phyloP scores from a whole-genome alignment of 106 monocot species.

The Posidonia australis region DNA sequence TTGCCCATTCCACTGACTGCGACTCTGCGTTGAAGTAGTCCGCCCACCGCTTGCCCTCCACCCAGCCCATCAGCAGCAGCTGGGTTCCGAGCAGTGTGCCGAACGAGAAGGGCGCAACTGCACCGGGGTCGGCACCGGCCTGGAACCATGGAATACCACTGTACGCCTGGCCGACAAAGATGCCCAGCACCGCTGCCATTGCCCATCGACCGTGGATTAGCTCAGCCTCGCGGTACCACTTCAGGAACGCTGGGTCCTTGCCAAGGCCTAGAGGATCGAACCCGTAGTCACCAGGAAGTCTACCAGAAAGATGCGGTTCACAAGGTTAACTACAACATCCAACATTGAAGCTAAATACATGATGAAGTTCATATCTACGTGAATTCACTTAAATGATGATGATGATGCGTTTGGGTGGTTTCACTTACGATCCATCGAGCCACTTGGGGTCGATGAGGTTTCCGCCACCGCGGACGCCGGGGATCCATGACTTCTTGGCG shows the following conservation, averaged over 20 bases:
- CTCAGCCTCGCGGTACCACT: slow-evolving; percentile 98
- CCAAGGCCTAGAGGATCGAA: slow-evolving; percentile 91
- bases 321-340: too few relatives aligned
- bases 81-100: slow-evolving; percentile 87
- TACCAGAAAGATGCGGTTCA: background rate
- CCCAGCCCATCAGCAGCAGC: slow-evolving; percentile 96
- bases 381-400: too few relatives aligned
- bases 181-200: slow-evolving; percentile 82
- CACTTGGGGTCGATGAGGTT: slow-evolving; percentile 78
- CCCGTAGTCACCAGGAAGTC: slow-evolving; percentile 85
- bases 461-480: slow-evolving; percentile 54
- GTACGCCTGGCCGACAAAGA: slow-evolving; percentile 93
- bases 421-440: slow-evolving; percentile 96
- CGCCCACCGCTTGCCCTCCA: slow-evolving; percentile 93
- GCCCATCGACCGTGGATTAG: slow-evolving; percentile 96
- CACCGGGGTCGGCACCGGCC: slow-evolving; percentile 84
- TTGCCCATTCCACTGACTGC: slow-evolving; percentile 94
- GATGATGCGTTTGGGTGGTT: too few relatives aligned
- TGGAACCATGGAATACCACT: slow-evolving; percentile 94
- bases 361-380: too few relatives aligned
- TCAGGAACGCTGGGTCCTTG: slow-evolving; percentile 93
- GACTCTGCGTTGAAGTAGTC: slow-evolving; percentile 98
- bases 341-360: too few relatives aligned
- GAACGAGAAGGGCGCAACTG: slow-evolving; percentile 93
- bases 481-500: slow-evolving; percentile 95